phyloP scores from a whole-genome alignment of 2,329 filamentous ascomycete species.

The Curvularia eragrostidis region DNA sequence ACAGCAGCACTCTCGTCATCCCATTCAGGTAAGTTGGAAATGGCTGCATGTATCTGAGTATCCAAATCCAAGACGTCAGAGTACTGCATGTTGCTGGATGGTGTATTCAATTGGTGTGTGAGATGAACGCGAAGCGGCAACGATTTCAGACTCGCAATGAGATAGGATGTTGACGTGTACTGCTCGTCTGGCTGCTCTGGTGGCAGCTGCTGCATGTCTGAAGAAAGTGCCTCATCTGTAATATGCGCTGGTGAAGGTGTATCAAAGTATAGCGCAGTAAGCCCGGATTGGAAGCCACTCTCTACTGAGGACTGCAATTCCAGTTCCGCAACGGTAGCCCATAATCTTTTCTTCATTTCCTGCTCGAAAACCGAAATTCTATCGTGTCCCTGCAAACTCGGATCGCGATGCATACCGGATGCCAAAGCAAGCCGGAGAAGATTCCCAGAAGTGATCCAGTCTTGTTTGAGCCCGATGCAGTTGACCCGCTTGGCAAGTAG shows the following conservation, averaged over 20 bases:
- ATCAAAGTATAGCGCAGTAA: slow-evolving; percentile 57
- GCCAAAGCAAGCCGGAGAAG: slow-evolving; percentile 61
- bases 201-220: slow-evolving; percentile 33
- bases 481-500: slow-evolving; percentile 59
- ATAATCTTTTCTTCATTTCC: slow-evolving; percentile 63
- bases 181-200: slow-evolving; percentile 31
- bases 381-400: slow-evolving; percentile 45
- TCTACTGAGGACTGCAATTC: slow-evolving; percentile 64
- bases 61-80: slow-evolving; percentile 45
- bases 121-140: slow-evolving; percentile 44
- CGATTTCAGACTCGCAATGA: slow-evolving; percentile 31
- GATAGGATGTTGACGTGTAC: slow-evolving; percentile 44
- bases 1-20: slow-evolving; percentile 22
- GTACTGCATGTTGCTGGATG: slow-evolving; percentile 38
- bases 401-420: slow-evolving; percentile 61
- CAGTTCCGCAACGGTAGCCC: slow-evolving; percentile 64
- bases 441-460: slow-evolving; percentile 60
- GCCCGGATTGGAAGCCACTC: slow-evolving; percentile 58
- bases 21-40: slow-evolving; percentile 37
- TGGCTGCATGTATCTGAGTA: slow-evolving; percentile 33
- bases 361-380: slow-evolving; percentile 53
- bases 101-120: slow-evolving; percentile 43
- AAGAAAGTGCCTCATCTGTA: slow-evolving; percentile 57
- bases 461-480: slow-evolving; percentile 61
- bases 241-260: slow-evolving; percentile 58